Evolutionary conservation across 1,284 basidiomycete species (phyloP).

Genomic region (Rhodotorula sp.): DNA sequence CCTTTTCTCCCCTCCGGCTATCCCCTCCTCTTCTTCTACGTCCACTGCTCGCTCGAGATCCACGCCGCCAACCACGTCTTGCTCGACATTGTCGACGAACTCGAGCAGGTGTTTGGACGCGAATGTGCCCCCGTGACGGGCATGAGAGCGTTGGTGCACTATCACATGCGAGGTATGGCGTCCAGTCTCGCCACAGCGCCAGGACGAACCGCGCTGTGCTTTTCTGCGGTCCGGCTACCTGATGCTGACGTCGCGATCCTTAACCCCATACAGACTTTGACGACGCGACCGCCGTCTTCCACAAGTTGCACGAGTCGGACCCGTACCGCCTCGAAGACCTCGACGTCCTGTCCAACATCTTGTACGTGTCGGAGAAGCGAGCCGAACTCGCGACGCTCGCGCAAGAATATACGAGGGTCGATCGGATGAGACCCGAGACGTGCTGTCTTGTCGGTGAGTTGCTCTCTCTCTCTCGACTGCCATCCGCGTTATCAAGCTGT

Average conservation of each 20-base stretch:
- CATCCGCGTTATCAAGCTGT: too few species aligned
- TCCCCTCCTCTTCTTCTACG: conserved; percentile 77
- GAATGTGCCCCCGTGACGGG: conserved; percentile 82
- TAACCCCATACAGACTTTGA: conserved; percentile 66
- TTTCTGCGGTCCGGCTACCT: neutral
- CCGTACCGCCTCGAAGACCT: conserved; percentile 92
- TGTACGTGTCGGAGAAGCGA: conserved; percentile 89
- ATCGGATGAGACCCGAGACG: conserved; percentile 88
- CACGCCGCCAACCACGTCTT: conserved; percentile 82
- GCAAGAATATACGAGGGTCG: conserved; percentile 81
- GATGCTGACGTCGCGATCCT: too few species aligned
- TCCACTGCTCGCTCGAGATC: conserved; percentile 85
- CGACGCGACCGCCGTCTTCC: conserved; percentile 77
- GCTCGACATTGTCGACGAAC: conserved; percentile 66
- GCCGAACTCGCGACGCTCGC: conserved; percentile 88
- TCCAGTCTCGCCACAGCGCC: neutral
- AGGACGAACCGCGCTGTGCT: neutral
- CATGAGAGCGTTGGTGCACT: conserved; percentile 78
- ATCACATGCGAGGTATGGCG: conserved; percentile 76
- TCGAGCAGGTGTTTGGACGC: conserved; percentile 74
- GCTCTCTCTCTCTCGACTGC: conserved; percentile 16
- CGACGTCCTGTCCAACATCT: conserved; percentile 94
- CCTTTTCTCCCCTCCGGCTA: conserved; percentile 67
- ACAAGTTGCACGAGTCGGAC: conserved; percentile 73
- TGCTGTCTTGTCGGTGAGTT: conserved; percentile 85